Conservation (phyloP, 1,284 basidiomycete species). For the Bjerkandera adusta region DNA sequence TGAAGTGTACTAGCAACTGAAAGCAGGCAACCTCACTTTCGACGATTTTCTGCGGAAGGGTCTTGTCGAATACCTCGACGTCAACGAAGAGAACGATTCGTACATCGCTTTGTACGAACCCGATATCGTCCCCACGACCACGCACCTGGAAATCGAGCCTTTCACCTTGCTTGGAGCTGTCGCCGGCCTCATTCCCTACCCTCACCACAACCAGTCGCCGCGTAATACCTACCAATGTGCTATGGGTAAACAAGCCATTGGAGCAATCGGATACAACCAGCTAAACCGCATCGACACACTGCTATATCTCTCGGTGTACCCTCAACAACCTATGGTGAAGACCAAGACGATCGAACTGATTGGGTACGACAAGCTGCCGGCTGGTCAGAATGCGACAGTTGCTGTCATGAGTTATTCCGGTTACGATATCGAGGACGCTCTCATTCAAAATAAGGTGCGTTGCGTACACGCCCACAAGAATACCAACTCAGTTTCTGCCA, state of each 20-base stretch:
- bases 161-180: constrained; percentile 98
- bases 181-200: constrained; percentile 97
- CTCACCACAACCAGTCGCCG: constrained; percentile 99
- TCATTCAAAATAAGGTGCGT: constrained; percentile 90
- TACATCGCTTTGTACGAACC: constrained; percentile 95
- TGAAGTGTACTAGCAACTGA: constrained; percentile 59
- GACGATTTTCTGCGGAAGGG: constrained; percentile 94
- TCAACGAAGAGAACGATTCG: constrained; percentile 99
- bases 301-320: constrained; percentile 98
- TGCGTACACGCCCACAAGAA: too few species aligned
- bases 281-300: constrained; percentile 97
- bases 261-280: constrained; percentile 99
- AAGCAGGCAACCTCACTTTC: constrained; percentile 79
- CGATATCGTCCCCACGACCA: constrained; percentile 81
- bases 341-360: constrained; percentile 97
- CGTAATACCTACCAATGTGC: constrained; percentile 99
- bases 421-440: constrained; percentile 99
- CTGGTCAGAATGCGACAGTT: constrained; percentile 97
- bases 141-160: constrained; percentile 98
- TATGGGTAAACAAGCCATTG: constrained; percentile 99
- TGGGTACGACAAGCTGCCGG: constrained; percentile 95
- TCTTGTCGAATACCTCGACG: constrained; percentile 99
- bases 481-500: constrained; percentile 31
- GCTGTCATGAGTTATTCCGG: constrained; percentile 99
- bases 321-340: constrained; percentile 99